Percentiles rank a stretch among this genome's conserved stretches.
Conservation (phyloP, 1,284 basidiomycete genomes). For the Marasmius fiardii region DNA sequence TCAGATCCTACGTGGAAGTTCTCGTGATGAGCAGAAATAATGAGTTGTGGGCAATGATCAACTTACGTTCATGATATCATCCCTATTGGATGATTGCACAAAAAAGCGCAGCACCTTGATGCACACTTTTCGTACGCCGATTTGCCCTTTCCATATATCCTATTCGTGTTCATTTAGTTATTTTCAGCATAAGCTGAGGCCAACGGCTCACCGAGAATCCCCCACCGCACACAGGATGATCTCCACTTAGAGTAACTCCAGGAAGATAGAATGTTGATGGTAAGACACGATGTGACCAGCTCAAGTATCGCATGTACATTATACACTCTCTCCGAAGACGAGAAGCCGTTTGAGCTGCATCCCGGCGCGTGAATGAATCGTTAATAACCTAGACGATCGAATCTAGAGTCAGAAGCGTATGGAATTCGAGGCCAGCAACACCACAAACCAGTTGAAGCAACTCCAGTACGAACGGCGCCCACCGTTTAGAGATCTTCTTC, state of each 20-base stretch:
- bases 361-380: background rate
- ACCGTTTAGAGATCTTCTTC: background rate
- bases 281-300: background rate
- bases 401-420: too few species aligned
- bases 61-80: background rate
- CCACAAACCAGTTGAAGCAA: background rate
- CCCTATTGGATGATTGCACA: background rate
- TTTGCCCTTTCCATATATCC: background rate
- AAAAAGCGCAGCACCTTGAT: background rate
- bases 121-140: background rate
- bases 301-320: background rate
- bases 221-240: background rate
- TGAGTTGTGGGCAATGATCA: background rate
- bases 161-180: background rate
- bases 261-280: background rate
- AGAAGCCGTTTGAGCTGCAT: background rate
- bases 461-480: constrained; percentile 1
- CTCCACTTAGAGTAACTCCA: background rate
- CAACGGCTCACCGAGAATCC: background rate
- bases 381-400: too few species aligned
- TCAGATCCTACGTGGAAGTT: constrained; percentile 1
- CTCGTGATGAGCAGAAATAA: background rate
- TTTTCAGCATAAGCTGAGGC: too few species aligned
- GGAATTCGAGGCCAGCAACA: too few species aligned
- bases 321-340: background rate